These are phyloP conservation scores for Trichoderma sp. DNA, from an alignment of 2,329 filamentous ascomycete genomes.

Conservation along the genomic window DNA sequence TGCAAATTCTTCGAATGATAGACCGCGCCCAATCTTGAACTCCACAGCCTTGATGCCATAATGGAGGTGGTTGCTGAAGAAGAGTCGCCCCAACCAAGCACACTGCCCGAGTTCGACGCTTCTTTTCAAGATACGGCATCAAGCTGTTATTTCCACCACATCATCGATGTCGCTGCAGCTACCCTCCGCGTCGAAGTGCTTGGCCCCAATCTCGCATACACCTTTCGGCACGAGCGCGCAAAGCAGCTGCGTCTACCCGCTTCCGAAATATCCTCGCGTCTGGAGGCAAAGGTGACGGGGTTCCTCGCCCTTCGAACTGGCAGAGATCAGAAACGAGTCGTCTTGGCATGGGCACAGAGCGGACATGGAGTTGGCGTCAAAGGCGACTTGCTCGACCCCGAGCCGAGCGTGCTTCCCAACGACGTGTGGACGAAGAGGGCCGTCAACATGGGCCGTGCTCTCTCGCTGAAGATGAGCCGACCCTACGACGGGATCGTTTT, in stretches of 20 bases:
- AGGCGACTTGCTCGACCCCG: constrained; percentile 31
- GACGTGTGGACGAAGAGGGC: constrained; percentile 32
- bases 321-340: constrained; percentile 22
- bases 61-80: not conserved
- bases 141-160: constrained; percentile 33
- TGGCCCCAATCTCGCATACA: constrained; percentile 32
- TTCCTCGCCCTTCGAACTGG: constrained; percentile 30
- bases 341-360: constrained; percentile 35
- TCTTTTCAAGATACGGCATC: constrained; percentile 22
- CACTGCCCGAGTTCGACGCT: constrained; percentile 24
- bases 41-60: not conserved
- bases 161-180: constrained; percentile 25
- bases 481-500: constrained; percentile 28
- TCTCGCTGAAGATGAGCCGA: constrained; percentile 31
- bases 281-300: constrained; percentile 33
- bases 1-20: not conserved
- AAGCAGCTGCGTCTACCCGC: not conserved
- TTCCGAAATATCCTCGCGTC: constrained; percentile 14
- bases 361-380: constrained; percentile 31
- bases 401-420: constrained; percentile 29
- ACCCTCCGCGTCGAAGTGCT: constrained; percentile 32
- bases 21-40: not conserved
- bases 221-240: constrained; percentile 30
- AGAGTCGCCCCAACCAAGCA: not conserved
- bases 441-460: constrained; percentile 28